Base-by-base conservation (phyloP, 306 rosid species). In the Fagus sylvatica region DNA sequence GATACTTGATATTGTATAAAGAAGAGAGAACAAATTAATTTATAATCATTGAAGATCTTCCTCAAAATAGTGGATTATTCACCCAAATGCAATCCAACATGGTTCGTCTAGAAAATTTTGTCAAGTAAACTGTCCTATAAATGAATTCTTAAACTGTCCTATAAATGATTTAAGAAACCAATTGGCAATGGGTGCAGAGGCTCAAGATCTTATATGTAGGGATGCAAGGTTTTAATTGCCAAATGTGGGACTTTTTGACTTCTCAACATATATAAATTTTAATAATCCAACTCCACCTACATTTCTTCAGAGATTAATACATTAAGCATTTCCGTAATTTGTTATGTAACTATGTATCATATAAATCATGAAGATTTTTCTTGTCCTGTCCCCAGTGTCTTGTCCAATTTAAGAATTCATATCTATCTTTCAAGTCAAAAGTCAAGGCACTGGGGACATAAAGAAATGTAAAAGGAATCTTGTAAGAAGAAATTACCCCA, bases 401-500 rank as follows among this genome's bases (percentile, higher is more conserved):
- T 61, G 40, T 33, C 68, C 34, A 32, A 61, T 33, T 61, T 11
- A 8, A 61, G 34, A 61, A 13, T 5, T 65, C 33, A 11, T 65
- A 39, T 17, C 46, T 7, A 16, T 22, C 30, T 65, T 57, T 39
- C 16, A 10, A 39, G 71, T 37, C 51, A 46, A 46, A 39, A 7
- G 17, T 65, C 48, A 16, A 49, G 43, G 19, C 69, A 59, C 7
- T 65, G 5, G 48, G 67, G 19, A 71, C 51, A 37, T 33, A 40
- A 64, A 76, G 67, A 46, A 43, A 34, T 74, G 61, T 22, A 80
- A 76, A 74, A 74, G 53, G 53, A 43, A 76, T 39, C 69, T 4
- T 68, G 78, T 37, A 64, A 71, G 37, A 64, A 73, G 76, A 73
- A 79, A 71, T 81, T 82, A 95, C 99, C 98, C 89, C 22, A 88